Evolutionary conservation across 768 basidiomycete genomes (phyloP).

Genomic region (Heimioporus sp.): DNA sequence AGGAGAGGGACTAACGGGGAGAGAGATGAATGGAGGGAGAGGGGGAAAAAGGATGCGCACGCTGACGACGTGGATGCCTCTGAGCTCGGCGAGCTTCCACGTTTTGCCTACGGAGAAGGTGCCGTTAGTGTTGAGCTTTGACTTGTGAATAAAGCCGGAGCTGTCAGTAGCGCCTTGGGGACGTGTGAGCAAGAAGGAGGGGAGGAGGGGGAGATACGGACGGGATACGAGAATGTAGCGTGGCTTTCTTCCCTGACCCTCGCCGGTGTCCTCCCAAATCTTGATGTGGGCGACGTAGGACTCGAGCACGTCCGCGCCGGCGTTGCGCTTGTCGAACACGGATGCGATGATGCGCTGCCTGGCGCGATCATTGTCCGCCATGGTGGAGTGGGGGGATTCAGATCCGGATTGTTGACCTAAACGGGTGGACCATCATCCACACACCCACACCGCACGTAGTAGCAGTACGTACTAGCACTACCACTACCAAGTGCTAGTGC

Average conservation of each 20-base stretch:
- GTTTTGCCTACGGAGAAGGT: conserved; percentile 97
- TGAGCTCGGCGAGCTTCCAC: conserved; percentile 84
- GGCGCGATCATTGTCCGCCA: conserved; percentile 48
- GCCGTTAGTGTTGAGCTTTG: conserved; percentile 92
- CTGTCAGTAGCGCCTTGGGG: conserved; percentile 56
- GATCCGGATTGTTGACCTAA: no score
- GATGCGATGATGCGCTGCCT: conserved; percentile 76
- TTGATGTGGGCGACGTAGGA: conserved; percentile 86
- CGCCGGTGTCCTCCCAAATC: conserved; percentile 87
- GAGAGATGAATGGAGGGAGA: conserved; percentile 17
- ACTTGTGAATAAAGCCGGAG: conserved; percentile 85
- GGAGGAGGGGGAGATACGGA: conserved; percentile 42
- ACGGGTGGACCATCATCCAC: no score
- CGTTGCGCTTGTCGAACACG: conserved; percentile 74
- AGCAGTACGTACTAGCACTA: no score
- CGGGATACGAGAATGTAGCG: conserved; percentile 90
- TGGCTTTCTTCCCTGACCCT: conserved; percentile 74
- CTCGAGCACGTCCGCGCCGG: conserved; percentile 65
- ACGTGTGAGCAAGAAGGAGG: neutral
- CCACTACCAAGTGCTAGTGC: no score
- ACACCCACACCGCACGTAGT: no score
- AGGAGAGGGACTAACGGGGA: conserved; percentile 49
- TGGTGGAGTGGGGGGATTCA: conserved; percentile 14
- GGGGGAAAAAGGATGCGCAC: conserved; percentile 45
- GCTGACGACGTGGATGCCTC: conserved; percentile 69